phyloP scores from a whole-genome alignment of 2,329 filamentous ascomycete species.

The Monosporascus cannonballus region DNA sequence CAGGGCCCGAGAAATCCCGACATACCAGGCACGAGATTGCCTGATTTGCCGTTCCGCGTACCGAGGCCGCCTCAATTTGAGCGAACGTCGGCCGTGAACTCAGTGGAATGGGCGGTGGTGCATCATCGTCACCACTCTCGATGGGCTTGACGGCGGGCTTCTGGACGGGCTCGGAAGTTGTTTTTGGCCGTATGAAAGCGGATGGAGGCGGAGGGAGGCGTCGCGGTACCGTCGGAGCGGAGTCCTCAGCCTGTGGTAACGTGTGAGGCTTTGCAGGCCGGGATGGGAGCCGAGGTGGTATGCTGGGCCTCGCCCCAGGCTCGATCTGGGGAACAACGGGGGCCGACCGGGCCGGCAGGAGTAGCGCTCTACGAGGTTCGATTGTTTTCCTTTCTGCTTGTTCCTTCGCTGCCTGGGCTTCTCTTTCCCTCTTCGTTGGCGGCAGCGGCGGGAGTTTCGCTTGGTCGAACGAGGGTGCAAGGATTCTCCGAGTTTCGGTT shows the following conservation, averaged over 20 bases:
- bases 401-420: slow-evolving; percentile 36
- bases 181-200: slow-evolving; percentile 24
- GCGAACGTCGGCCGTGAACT: slow-evolving; percentile 45
- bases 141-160: slow-evolving; percentile 15
- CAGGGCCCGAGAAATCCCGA: slow-evolving; percentile 80
- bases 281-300: slow-evolving; percentile 47
- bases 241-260: slow-evolving; percentile 17
- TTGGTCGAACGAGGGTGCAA: slow-evolving; percentile 51
- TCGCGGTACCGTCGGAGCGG: slow-evolving; percentile 23
- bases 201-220: slow-evolving; percentile 33
- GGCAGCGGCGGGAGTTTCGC: slow-evolving; percentile 53
- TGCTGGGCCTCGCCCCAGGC: slow-evolving; percentile 30
- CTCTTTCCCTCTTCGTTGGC: slow-evolving; percentile 47
- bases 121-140: slow-evolving; percentile 26
- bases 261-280: slow-evolving; percentile 33
- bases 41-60: slow-evolving; percentile 23
- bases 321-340: slow-evolving; percentile 29
- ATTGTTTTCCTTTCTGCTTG: slow-evolving; percentile 25
- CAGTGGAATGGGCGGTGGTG: slow-evolving; percentile 47
- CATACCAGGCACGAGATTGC: slow-evolving; percentile 62
- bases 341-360: slow-evolving; percentile 32
- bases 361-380: slow-evolving; percentile 24
- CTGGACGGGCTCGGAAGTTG: slow-evolving; percentile 18
- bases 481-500: slow-evolving; percentile 38
- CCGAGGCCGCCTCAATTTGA: slow-evolving; percentile 42